phyloP scores from a whole-genome alignment of 169 alveolate genomes.

The Amoebophrya sp. region DNA sequence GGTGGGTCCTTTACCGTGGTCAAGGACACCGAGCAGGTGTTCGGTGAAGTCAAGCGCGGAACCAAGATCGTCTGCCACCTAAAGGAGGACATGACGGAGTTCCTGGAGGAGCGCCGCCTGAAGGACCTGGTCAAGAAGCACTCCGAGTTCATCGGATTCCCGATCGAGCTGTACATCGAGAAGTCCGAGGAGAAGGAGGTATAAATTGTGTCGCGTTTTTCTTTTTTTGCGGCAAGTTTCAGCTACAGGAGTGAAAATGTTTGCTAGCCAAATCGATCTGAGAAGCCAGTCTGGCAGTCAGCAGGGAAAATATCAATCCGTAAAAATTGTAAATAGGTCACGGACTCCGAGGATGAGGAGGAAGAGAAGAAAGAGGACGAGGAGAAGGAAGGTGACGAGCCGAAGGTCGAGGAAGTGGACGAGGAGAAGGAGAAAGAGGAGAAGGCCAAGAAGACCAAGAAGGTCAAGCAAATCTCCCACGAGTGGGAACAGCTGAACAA shows the following conservation, averaged over 20 bases:
- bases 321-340: not conserved
- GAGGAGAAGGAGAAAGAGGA: slow-evolving; percentile 69
- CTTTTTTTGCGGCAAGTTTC: not conserved
- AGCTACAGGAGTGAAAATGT: too few relatives aligned
- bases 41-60: slow-evolving; percentile 60
- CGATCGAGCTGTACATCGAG: slow-evolving; percentile 93
- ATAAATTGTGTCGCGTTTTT: not conserved
- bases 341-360: slow-evolving; percentile 40
- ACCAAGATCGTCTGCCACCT: not conserved
- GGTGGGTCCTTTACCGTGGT: slow-evolving; percentile 96
- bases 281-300: too few relatives aligned
- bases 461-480: slow-evolving; percentile 91
- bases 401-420: slow-evolving; percentile 58
- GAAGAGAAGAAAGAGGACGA: slow-evolving; percentile 53
- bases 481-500: slow-evolving; percentile 97
- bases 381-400: slow-evolving; percentile 63
- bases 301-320: slow-evolving; percentile 41
- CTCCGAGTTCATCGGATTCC: slow-evolving; percentile 98
- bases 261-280: too few relatives aligned
- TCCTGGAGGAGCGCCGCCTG: slow-evolving; percentile 93
- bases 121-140: slow-evolving; percentile 98
- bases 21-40: slow-evolving; percentile 65
- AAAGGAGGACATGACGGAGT: slow-evolving; percentile 90
- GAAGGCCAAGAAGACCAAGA: slow-evolving; percentile 92
- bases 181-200: slow-evolving; percentile 64